Evolutionary conservation across 108 stramenopile genomes (phyloP).

Genomic region (Stephanodiscus minutulus): DNA sequence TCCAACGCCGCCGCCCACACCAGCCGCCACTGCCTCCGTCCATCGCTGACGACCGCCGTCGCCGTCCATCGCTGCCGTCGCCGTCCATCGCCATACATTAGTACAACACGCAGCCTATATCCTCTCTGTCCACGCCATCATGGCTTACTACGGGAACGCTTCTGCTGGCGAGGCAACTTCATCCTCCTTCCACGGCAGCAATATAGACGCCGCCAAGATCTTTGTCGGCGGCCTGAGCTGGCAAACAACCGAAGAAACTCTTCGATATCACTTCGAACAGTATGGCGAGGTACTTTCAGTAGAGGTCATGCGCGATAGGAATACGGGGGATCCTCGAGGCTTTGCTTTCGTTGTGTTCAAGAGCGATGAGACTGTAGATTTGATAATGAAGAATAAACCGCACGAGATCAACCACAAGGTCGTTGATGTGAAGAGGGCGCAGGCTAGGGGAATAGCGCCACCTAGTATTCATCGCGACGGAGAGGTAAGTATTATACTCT

Average conservation of each 20-base stretch:
- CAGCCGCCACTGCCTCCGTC: too few species aligned
- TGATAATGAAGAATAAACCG: slow-evolving; percentile 70
- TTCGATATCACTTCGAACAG: slow-evolving; percentile 93
- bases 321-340: slow-evolving; percentile 88
- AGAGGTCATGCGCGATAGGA: slow-evolving; percentile 84
- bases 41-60: too few species aligned
- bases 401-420: slow-evolving; percentile 91
- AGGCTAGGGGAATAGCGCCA: slow-evolving; percentile 84
- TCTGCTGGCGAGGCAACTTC: slow-evolving; percentile 13
- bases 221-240: slow-evolving; percentile 95
- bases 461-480: slow-evolving; percentile 74
- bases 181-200: slow-evolving; percentile 16
- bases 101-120: not conserved
- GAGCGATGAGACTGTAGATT: slow-evolving; percentile 78
- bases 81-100: too few species aligned
- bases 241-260: slow-evolving; percentile 90
- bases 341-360: slow-evolving; percentile 92
- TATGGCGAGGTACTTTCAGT: slow-evolving; percentile 71
- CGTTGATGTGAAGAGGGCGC: slow-evolving; percentile 90
- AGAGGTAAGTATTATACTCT: slow-evolving; percentile 5
- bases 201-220: slow-evolving; percentile 77
- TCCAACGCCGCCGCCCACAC: too few species aligned
- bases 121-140: not conserved
- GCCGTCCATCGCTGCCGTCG: too few species aligned
- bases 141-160: slow-evolving; percentile 36